Evolutionary conservation across 257 asterid genomes (phyloP), one percentile per base, ranked within the genome.

Genomic region (Euphrasia confusa): DNA sequence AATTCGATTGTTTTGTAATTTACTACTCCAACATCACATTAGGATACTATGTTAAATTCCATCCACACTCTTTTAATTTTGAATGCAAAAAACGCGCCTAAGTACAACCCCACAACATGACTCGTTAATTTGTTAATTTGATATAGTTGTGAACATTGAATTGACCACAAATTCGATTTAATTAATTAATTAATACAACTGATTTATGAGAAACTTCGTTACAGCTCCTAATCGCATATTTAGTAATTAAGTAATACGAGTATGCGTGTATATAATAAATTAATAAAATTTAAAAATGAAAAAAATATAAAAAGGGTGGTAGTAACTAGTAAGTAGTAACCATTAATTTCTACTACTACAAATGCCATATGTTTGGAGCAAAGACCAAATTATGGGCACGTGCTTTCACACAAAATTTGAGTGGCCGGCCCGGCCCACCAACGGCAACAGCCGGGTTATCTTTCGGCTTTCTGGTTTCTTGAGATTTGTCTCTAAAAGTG

Each of bases 401-500:
- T 78, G 80, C 30, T 61, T 64, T 58, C 11, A 32, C 47, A 21
- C 48, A 60, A 49, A 49, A 4, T 58, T 58, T 63, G 32, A 67
- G 55, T 18, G 56, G 56, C 70, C 27, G 10, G 24, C 24, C 24
- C 24, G 24, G 24, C 24, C 24, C 24, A 21, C 24, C 24, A 35
- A 50, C 32, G 24, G 67, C 40, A 74, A 66, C 74, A 69, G 64
- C 63, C 11, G 40, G 49, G 53, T 59, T 12, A 44, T 7, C 14
- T 59, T 64, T 60, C 27, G 55, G 55, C 55, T 49, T 49, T n/a
- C 14, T 37, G 54, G 42, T 61, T 65, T 61, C 70, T 58, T 32
- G 63, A 63, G 74, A 72, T 78, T 58, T 75, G 67, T 56, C 61
- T 27, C 39, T 58, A 68, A 68, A 66, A 77, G 67, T 78, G 10